Evolutionary conservation across 2,329 filamentous ascomycete species (phyloP).

Genomic region (Fusarium pseudoanthophilum): DNA sequence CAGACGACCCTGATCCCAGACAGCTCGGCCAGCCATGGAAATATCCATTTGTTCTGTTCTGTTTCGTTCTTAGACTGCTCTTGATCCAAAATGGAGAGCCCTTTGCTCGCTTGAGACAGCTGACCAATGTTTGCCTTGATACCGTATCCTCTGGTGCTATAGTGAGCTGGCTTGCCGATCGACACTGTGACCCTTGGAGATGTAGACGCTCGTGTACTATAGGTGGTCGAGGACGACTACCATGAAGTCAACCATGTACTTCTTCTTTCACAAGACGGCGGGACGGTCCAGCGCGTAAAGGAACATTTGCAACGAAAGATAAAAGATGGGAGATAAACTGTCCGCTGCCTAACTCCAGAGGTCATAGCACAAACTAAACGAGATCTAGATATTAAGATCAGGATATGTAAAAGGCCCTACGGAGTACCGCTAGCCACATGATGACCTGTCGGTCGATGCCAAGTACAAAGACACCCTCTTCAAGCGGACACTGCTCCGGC

Average conservation of each 20-base stretch:
- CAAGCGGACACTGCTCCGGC: conserved; percentile 6
- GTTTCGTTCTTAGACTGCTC: conserved; percentile 10
- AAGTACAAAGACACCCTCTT: conserved; percentile 31
- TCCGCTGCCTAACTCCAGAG: not conserved
- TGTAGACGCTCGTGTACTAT: conserved; percentile 5
- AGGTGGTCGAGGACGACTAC: not conserved
- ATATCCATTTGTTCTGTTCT: not conserved
- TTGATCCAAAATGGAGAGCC: conserved; percentile 12
- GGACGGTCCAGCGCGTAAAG: not conserved
- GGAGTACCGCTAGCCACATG: conserved; percentile 1
- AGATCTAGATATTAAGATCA: conserved; percentile 18
- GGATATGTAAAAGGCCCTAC: conserved; percentile 8
- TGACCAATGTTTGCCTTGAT: conserved; percentile 32
- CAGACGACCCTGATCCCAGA: conserved; percentile 28
- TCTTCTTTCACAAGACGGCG: not conserved
- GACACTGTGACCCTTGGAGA: conserved; percentile 26
- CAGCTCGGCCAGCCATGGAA: conserved; percentile 6
- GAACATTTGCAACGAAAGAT: not conserved
- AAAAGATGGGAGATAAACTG: conserved; percentile 1
- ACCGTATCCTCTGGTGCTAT: conserved; percentile 13
- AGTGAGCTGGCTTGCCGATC: conserved; percentile 19
- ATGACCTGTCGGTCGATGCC: conserved; percentile 25
- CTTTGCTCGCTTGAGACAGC: conserved; percentile 8
- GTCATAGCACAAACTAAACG: conserved; percentile 34
- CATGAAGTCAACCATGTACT: not conserved